A percentile compares a stretch with the other conserved stretches of the same genome.
Conservation (phyloP, 176 grass and related monocot genomes). For the Pontederia paniculata region DNA sequence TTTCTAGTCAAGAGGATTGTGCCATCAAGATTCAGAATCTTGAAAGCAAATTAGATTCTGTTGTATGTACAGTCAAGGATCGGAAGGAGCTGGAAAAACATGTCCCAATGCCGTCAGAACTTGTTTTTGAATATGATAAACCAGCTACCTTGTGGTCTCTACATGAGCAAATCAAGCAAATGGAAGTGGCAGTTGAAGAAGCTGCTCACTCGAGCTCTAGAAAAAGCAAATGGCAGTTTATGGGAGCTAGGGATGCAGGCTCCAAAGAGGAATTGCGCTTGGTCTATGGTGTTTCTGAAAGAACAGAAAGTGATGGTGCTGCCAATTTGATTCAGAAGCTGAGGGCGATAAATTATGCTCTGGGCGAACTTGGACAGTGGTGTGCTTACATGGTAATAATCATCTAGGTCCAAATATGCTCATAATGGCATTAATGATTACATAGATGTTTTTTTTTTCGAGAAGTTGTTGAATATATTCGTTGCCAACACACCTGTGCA, state of each 20-base stretch:
- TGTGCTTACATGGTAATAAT: constrained; percentile 78
- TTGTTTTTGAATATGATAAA: constrained; percentile 85
- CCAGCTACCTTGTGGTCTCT: constrained; percentile 74
- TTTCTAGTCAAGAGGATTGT: constrained; percentile 98
- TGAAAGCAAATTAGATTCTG: constrained; percentile 85
- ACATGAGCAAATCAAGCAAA: constrained; percentile 86
- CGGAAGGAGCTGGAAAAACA: constrained; percentile 94
- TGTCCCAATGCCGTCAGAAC: constrained; percentile 89
- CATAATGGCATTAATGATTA: no score
- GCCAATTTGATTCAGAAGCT: constrained; percentile 99
- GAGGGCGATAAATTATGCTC: constrained; percentile 89
- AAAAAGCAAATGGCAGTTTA: constrained; percentile 98
- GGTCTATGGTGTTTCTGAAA: constrained; percentile 97
- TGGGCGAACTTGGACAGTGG: constrained; percentile 98
- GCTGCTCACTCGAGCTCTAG: constrained; percentile 75
- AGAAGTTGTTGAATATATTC: no score
- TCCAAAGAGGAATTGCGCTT: constrained; percentile 88
- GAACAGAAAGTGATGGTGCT: constrained; percentile 98
- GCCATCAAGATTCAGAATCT: constrained; percentile 99
- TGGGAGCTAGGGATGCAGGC: constrained; percentile 96
- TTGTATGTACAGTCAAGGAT: constrained; percentile 93
- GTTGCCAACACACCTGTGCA: no score
- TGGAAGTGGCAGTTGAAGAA: constrained; percentile 77
- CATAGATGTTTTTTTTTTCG: no score
- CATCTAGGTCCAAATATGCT: not conserved